Conservation (phyloP, 2,329 filamentous ascomycete genomes). For the Sporothrix curviconia region DNA sequence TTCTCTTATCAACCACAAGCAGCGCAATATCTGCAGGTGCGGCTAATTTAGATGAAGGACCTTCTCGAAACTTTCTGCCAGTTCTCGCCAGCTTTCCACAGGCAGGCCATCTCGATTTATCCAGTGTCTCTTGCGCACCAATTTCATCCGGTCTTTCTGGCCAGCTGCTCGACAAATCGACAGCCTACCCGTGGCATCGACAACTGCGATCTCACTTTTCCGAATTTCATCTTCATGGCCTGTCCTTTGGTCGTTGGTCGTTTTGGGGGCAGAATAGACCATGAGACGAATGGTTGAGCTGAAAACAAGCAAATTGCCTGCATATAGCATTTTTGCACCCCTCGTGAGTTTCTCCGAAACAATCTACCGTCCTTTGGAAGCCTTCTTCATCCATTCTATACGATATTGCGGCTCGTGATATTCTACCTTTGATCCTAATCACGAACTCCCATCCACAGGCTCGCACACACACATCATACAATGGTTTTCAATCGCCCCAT, state of each 20-base stretch:
- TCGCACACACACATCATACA: neutral
- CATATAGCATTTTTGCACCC: no score
- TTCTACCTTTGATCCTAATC: neutral
- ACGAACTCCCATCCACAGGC: neutral
- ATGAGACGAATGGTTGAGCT: no score
- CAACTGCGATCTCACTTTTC: neutral
- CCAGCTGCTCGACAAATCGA: no score
- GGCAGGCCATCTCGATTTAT: neutral
- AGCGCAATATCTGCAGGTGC: neutral
- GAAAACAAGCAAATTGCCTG: no score
- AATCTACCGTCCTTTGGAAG: no score
- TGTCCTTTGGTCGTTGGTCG: no score
- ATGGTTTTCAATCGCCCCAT: neutral
- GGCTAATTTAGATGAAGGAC: constrained; percentile 18
- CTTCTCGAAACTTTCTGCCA: constrained; percentile 16
- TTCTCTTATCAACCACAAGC: no score
- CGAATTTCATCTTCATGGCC: neutral
- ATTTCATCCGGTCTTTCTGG: neutral
- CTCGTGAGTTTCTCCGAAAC: no score
- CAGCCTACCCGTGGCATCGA: neutral
- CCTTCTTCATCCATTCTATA: neutral
- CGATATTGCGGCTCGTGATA: neutral
- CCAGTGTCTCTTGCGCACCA: neutral
- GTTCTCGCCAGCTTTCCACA: neutral
- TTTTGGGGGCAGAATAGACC: no score